Conservation (phyloP, 2,329 filamentous ascomycete species). For the Cytospora leucostoma region DNA sequence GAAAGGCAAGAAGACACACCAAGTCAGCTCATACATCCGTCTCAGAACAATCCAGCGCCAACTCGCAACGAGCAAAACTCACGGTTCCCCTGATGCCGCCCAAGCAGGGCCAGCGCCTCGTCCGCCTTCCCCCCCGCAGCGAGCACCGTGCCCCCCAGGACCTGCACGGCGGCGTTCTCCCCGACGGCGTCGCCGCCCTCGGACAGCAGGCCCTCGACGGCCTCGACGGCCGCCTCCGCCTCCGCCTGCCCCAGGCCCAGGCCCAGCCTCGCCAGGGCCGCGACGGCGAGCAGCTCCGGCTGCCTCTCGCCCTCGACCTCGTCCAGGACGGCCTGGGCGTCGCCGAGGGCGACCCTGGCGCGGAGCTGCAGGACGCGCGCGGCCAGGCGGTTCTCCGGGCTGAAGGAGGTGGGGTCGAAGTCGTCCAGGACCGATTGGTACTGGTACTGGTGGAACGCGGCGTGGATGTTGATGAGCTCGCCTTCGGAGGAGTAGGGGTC, state of each 20-base stretch:
- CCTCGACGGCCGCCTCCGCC: constrained; percentile 60
- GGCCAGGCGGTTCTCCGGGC: constrained; percentile 72
- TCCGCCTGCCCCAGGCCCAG: constrained; percentile 63
- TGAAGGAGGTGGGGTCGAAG: constrained; percentile 79
- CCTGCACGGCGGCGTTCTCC: constrained; percentile 79
- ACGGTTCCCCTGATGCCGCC: constrained; percentile 85
- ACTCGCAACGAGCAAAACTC: constrained; percentile 41
- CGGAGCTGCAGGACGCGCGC: constrained; percentile 79
- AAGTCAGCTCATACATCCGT: constrained; percentile 30
- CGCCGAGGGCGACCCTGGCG: constrained; percentile 79
- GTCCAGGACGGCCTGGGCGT: constrained; percentile 71
- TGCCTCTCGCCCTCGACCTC: constrained; percentile 64
- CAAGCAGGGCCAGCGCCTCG: constrained; percentile 77
- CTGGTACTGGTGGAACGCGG: constrained; percentile 76
- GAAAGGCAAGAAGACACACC: not conserved
- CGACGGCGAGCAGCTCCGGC: constrained; percentile 75
- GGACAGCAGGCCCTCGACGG: constrained; percentile 67
- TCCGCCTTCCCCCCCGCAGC: constrained; percentile 80
- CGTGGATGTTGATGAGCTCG: constrained; percentile 72
- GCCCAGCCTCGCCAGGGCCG: constrained; percentile 69
- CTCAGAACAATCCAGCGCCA: not conserved
- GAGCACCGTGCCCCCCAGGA: constrained; percentile 79
- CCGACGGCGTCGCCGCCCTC: constrained; percentile 64
- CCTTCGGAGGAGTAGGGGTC: constrained; percentile 71
- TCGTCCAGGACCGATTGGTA: constrained; percentile 78